Base-by-base conservation (phyloP, 768 basidiomycete genomes). In the Hericium alpestre region DNA sequence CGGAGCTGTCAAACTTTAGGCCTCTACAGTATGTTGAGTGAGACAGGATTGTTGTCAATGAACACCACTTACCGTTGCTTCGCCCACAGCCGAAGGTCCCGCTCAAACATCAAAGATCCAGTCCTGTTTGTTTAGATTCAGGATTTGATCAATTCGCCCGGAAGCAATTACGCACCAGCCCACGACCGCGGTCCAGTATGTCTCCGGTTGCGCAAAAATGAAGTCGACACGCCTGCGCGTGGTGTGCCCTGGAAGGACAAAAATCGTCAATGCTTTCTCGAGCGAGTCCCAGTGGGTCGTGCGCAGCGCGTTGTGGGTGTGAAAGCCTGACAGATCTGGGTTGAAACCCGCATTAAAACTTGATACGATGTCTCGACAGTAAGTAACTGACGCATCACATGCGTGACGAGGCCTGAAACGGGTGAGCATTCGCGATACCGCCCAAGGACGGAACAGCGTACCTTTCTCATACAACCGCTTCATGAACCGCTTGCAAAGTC, bases 41-140 rank as follows among this genome's bases (percentile, higher is more conserved):
- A 59, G 25, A 16, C 46, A 13, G 32, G 9, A 27, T n/a, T 2
- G 22, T 5, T n/a, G 47, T 2, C 32, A 43, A 39, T 15, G 20
- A 23, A 8, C 0, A 8, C 41, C n/a, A 57, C 74, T 27, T 61
- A 83, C 86, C 73, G 67, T 46, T 76, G 69, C 64, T 88, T 88
- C 1, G 86, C 86, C 79, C 83, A 87, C 13, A 80, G 70, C 59
- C 89, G 77, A 52, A 96, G 68, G 69, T 95, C 93, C 25, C 91
- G 74, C 69, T 95, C 81, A 66, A 96, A 95, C 83, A 91, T 87
- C 59, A 80, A 90, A 4, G 88, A 93, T 0, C 93, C 93, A 5
- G 86, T 87, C 88, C 88, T 90, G 58, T 20, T 55, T 32, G 8
- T 32, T 27, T 27, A 6, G 32, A n/a, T 32, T 32, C 32, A 32